Conservation (phyloP, 78 protist genomes). For the Cyanophora paradoxa region DNA sequence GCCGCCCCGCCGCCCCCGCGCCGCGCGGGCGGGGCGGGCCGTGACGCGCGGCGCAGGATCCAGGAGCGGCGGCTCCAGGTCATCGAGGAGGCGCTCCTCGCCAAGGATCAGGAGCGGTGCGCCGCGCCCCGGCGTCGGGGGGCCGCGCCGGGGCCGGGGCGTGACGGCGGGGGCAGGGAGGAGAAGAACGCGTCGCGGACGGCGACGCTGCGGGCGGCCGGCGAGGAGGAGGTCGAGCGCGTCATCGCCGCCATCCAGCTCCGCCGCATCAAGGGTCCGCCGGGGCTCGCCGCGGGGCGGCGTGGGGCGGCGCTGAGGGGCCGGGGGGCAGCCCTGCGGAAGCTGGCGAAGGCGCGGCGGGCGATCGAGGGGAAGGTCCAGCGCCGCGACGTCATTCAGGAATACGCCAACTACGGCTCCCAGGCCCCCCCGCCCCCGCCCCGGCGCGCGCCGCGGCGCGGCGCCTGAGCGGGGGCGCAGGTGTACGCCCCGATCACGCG, state of each 20-base stretch:
- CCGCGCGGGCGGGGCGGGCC: no score
- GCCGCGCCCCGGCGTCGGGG: no score
- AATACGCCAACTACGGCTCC: constrained; percentile 37
- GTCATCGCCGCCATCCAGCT: constrained; percentile 1
- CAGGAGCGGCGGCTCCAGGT: constrained; percentile 25
- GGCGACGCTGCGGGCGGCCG: neutral
- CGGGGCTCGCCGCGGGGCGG: no score
- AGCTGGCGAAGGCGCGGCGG: constrained; percentile 41
- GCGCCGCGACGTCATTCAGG: constrained; percentile 38
- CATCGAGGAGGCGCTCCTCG: constrained; percentile 4
- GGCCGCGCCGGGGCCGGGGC: no score
- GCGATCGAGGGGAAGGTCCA: neutral
- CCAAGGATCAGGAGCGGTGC: neutral
- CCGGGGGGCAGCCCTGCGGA: constrained; percentile 36
- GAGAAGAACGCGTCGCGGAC: neutral
- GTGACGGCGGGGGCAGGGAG: constrained; percentile 1
- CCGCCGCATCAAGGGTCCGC: constrained; percentile 26
- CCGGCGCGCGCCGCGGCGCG: no score
- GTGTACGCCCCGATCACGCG: constrained; percentile 38
- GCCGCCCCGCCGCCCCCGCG: no score
- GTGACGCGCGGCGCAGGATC: no score
- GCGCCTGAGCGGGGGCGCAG: no score
- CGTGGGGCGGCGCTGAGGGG: no score
- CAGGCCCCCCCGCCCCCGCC: no score
- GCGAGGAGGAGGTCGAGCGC: neutral